These are phyloP conservation scores for Chaetomium fimeti DNA, from an alignment of 495 filamentous ascomycete genomes.

Conservation along the genomic window DNA sequence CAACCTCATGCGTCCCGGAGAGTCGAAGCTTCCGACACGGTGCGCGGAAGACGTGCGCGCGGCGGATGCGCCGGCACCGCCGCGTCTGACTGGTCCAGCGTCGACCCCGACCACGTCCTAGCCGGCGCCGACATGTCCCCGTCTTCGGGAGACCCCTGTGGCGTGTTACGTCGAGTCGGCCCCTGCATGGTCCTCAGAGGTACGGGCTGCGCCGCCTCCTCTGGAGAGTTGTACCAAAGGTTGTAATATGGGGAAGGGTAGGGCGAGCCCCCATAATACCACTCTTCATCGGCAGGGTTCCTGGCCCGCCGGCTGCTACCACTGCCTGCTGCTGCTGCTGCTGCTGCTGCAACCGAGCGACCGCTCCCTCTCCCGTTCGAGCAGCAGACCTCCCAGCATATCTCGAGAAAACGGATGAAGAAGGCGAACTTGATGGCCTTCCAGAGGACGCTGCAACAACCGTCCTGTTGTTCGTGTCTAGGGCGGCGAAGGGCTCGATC, in stretches of 20 bases:
- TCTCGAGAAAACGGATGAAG: neutral
- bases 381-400: neutral
- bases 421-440: neutral
- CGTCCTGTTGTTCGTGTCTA: neutral
- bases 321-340: neutral
- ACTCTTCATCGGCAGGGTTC: neutral
- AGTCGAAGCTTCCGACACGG: neutral
- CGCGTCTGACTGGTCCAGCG: neutral
- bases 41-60: neutral
- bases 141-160: neutral
- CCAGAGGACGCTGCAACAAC: neutral
- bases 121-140: neutral
- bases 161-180: neutral
- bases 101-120: neutral
- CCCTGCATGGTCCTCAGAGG: neutral
- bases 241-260: neutral
- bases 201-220: neutral
- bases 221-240: neutral
- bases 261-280: neutral
- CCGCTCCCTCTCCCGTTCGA: neutral
- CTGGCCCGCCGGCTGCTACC: neutral
- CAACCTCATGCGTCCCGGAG: neutral
- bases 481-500: neutral
- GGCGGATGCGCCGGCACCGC: neutral
- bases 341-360: neutral